Evolutionary conservation across 257 asterid genomes (phyloP).

Genomic region (Plantago ovata): DNA sequence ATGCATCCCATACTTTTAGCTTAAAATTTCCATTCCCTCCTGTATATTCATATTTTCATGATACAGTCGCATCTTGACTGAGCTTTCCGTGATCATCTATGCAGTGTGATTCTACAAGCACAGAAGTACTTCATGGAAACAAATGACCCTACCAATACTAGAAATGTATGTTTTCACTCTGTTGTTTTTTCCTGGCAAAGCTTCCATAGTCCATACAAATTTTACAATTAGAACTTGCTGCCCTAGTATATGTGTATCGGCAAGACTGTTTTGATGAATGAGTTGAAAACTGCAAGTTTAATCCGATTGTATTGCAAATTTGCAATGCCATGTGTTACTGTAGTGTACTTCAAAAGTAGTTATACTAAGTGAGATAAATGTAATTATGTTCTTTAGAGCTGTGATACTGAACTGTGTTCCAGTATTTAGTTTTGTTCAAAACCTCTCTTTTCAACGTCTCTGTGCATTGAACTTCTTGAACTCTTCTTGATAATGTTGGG

Average conservation of each 20-base stretch:
- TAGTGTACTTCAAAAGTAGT: too few species aligned
- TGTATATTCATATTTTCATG: conserved; percentile 2
- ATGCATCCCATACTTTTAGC: too few species aligned
- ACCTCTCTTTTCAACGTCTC: too few species aligned
- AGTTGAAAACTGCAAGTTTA: too few species aligned
- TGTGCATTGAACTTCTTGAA: background rate
- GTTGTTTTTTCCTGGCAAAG: conserved; percentile 13
- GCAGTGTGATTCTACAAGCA: conserved; percentile 85
- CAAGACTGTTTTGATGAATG: too few species aligned
- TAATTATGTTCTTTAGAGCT: too few species aligned
- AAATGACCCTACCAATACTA: conserved; percentile 58
- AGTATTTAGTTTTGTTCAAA: too few species aligned
- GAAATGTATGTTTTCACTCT: conserved; percentile 63
- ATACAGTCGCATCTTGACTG: conserved; percentile 15
- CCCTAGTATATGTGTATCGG: background rate
- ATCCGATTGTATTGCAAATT: too few species aligned
- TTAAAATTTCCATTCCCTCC: background rate
- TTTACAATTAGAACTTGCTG: conserved; percentile 2
- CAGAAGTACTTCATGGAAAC: conserved; percentile 85
- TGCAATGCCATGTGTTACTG: too few species aligned
- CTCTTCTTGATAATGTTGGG: background rate
- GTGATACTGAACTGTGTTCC: too few species aligned
- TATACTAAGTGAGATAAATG: too few species aligned
- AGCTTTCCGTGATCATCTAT: conserved; percentile 19
- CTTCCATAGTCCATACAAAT: conserved; percentile 6